These are phyloP conservation scores for Allium fistulosum DNA, from an alignment of 106 monocot species.

Conservation along the genomic window DNA sequence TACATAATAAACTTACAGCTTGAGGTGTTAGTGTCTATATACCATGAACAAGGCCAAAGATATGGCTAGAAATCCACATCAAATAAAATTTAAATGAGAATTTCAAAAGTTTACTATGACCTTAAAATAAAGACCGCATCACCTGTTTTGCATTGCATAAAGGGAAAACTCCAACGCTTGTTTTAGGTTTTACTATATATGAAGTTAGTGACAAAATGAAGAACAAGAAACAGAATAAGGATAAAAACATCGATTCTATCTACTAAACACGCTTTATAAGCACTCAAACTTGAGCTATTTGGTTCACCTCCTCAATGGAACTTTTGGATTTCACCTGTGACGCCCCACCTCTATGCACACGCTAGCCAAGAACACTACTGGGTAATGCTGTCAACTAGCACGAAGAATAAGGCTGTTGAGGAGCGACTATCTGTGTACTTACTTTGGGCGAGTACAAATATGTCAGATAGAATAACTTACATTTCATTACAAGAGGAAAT, in stretches of 20 bases:
- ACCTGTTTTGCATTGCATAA: constrained; percentile 90
- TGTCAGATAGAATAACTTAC: too few species aligned
- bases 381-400: too few species aligned
- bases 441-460: too few species aligned
- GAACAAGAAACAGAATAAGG: background rate
- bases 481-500: too few species aligned
- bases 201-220: constrained; percentile 44
- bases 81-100: background rate
- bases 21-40: constrained; percentile 94
- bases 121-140: background rate
- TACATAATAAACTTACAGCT: constrained; percentile 55
- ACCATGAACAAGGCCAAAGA: constrained; percentile 93
- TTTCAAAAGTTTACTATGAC: background rate
- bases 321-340: constrained; percentile 78
- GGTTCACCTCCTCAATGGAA: constrained; percentile 83
- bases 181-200: constrained; percentile 80
- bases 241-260: background rate
- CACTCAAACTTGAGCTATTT: constrained; percentile 79
- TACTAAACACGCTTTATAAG: background rate
- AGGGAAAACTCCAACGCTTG: constrained; percentile 62
- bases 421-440: too few species aligned
- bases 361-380: too few species aligned
- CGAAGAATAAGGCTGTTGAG: too few species aligned
- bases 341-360: too few species aligned
- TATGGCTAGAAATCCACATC: constrained; percentile 83